Conservation (phyloP, 1,284 basidiomycete species). For the Gymnopus androsaceus region DNA sequence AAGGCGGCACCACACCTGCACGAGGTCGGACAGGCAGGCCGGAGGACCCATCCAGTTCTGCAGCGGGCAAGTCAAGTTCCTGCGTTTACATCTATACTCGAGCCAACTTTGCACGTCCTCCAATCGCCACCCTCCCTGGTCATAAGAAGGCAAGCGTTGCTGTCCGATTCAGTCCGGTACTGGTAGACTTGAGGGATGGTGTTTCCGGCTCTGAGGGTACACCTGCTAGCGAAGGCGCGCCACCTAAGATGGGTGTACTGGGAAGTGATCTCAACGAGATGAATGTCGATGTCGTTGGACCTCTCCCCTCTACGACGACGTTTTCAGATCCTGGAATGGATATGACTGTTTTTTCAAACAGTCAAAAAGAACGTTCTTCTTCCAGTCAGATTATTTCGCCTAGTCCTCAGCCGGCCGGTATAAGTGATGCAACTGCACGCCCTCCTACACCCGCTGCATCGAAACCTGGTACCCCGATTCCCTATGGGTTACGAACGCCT, state of each 20-base stretch:
- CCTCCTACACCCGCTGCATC: conserved; percentile 34
- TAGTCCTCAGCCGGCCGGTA: conserved; percentile 33
- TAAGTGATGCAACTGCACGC: conserved; percentile 29
- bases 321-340: conserved; percentile 10
- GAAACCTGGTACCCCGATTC: conserved; percentile 21
- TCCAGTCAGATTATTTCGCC: conserved; percentile 36
- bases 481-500: conserved; percentile 4
- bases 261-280: conserved; percentile 73
- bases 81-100: conserved; percentile 96
- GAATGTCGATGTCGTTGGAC: conserved; percentile 60
- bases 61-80: conserved; percentile 14
- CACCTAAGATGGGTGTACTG: conserved; percentile 56
- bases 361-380: conserved; percentile 18
- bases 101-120: conserved; percentile 88
- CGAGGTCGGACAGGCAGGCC: conserved; percentile 59
- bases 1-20: conserved; percentile 43
- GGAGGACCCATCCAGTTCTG: conserved; percentile 34
- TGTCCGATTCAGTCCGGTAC: conserved; percentile 90
- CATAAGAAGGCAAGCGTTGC: conserved; percentile 95
- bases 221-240: conserved; percentile 12
- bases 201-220: conserved; percentile 43
- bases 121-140: conserved; percentile 93
- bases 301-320: conserved; percentile 27
- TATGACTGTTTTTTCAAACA: conserved; percentile 21
- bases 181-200: conserved; percentile 82